A percentile compares a stretch with the other conserved stretches of the same genome.
These are phyloP conservation scores for Pelargonium australe DNA, from an alignment of 441 rosid genomes.

Conservation along the genomic window DNA sequence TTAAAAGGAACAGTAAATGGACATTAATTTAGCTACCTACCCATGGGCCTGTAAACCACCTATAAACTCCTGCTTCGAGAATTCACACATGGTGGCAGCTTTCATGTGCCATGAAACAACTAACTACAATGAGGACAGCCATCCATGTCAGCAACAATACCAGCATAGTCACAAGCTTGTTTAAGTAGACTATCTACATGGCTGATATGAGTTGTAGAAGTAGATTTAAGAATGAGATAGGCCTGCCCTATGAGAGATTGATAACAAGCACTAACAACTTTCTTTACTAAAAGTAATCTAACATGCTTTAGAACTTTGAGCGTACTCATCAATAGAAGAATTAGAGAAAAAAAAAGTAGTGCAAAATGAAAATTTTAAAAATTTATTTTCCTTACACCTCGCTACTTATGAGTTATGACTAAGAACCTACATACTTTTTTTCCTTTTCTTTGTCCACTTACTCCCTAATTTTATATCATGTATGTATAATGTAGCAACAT, in stretches of 20 bases:
- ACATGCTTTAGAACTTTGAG: too few species aligned
- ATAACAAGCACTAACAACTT: too few species aligned
- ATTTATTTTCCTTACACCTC: too few species aligned
- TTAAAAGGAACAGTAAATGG: conserved; percentile 5
- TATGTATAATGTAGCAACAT: too few species aligned
- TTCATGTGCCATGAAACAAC: conserved; percentile 99
- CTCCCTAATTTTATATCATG: too few species aligned
- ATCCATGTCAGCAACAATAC: conserved; percentile 7
- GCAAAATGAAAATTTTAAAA: too few species aligned
- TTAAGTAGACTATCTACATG: not conserved
- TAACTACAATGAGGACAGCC: conserved; percentile 43
- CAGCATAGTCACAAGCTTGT: conserved; percentile 4
- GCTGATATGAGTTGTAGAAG: not conserved
- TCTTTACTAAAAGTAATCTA: not conserved
- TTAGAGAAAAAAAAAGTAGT: too few species aligned
- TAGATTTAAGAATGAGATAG: too few species aligned
- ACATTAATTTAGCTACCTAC: conserved; percentile 29
- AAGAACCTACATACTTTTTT: too few species aligned
- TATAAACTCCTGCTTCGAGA: conserved; percentile 79
- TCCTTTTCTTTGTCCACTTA: too few species aligned
- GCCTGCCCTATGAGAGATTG: not conserved
- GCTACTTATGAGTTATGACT: too few species aligned
- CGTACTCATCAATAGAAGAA: too few species aligned
- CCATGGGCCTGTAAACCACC: conserved; percentile 71
- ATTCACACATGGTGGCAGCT: conserved; percentile 95